Percentiles rank a stretch among this genome's conserved stretches.
phyloP scores from a whole-genome alignment of 2,329 filamentous ascomycete genomes.

The Diaporthe amygdali region DNA sequence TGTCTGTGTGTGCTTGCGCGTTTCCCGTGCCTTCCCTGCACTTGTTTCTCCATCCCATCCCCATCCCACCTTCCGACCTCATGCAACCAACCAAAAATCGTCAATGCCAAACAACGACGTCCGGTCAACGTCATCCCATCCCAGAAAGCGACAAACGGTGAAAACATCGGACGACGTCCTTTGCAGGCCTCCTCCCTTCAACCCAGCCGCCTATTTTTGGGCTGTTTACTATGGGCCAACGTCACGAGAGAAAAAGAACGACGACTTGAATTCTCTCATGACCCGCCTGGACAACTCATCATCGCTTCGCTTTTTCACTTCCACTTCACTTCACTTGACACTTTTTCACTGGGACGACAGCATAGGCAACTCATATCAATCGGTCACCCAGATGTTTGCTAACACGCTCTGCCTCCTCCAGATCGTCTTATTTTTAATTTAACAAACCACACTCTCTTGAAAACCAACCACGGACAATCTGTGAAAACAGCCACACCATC shows the following conservation, averaged over 20 bases:
- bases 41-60: constrained; percentile 7
- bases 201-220: neutral
- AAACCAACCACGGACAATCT: neutral
- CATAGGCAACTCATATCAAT: neutral
- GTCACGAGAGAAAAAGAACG: neutral
- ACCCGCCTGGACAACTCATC: neutral
- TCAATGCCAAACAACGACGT: constrained; percentile 4
- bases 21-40: constrained; percentile 5
- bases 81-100: neutral
- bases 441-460: constrained; percentile 14
- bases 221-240: neutral
- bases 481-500: neutral
- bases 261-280: neutral
- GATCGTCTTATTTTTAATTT: constrained; percentile 19
- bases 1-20: neutral
- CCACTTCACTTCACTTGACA: neutral
- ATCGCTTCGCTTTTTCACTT: neutral
- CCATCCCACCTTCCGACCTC: neutral
- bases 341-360: neutral
- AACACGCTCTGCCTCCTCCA: neutral
- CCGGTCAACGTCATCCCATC: constrained; percentile 12
- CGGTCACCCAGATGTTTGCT: neutral
- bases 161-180: neutral
- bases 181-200: neutral
- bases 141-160: neutral